Percentiles rank a stretch among this genome's conserved stretches.
Conservation (phyloP, 768 basidiomycete genomes). For the Mycena latifolia region DNA sequence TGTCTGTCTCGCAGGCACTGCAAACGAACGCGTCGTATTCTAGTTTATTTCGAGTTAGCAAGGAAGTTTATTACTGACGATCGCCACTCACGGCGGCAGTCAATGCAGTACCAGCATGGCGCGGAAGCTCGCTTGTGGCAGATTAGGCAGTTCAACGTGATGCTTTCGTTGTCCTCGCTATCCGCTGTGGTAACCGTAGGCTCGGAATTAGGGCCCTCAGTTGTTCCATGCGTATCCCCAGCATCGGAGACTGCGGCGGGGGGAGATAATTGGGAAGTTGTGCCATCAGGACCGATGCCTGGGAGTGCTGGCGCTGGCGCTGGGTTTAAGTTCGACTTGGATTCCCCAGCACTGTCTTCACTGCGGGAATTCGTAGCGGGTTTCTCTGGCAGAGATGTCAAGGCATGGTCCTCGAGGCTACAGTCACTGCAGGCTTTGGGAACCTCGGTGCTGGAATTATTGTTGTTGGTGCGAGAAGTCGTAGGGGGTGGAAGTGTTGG, state of each 20-base stretch:
- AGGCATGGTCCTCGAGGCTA: background rate
- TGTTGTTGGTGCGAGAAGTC: background rate
- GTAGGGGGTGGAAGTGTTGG: background rate
- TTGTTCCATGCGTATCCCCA: background rate
- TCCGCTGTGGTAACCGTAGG: background rate
- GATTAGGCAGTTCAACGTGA: constrained; percentile 2
- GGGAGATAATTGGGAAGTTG: background rate
- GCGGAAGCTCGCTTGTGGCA: constrained; percentile 16
- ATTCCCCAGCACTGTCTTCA: too few species aligned
- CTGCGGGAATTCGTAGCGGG: too few species aligned
- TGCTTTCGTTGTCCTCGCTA: background rate
- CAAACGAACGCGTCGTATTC: constrained; percentile 16
- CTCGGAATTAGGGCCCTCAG: too few species aligned
- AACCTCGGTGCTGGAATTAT: background rate
- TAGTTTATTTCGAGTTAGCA: background rate
- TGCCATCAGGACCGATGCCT: too few species aligned
- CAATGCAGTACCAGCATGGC: constrained; percentile 28
- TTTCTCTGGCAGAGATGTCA: too few species aligned
- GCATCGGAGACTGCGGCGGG: background rate
- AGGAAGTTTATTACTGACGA: background rate
- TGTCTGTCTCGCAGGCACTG: too few species aligned
- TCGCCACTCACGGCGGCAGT: constrained; percentile 14
- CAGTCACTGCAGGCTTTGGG: background rate
- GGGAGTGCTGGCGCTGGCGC: too few species aligned
- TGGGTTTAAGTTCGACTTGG: too few species aligned